These are phyloP conservation scores for Heliamphora exappendiculata DNA, from an alignment of 148 eudicot genomes.

Conservation along the genomic window DNA sequence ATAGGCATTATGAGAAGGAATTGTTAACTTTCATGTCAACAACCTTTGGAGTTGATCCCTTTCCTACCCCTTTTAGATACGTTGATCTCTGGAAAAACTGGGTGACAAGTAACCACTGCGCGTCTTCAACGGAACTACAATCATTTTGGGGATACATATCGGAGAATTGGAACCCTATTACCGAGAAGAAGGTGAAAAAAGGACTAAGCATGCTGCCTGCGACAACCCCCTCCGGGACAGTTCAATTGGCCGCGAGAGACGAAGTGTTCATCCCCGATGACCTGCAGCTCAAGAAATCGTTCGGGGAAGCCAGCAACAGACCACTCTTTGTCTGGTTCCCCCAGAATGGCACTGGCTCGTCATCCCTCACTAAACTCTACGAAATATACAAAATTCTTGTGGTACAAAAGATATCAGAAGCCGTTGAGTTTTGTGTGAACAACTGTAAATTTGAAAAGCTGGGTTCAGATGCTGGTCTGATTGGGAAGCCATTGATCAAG, in stretches of 20 bases:
- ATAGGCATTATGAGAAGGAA: constrained; percentile 10
- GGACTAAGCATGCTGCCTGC: constrained; percentile 1
- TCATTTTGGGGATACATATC: constrained; percentile 8
- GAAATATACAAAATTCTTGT: constrained; percentile 7
- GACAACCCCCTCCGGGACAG: background rate
- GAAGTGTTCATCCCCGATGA: constrained; percentile 14
- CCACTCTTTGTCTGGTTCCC: constrained; percentile 14
- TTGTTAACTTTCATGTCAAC: background rate
- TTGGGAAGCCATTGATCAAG: constrained; percentile 11
- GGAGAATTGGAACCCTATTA: background rate
- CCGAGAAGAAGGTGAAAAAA: background rate
- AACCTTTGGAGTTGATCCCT: constrained; percentile 9
- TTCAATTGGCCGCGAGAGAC: background rate
- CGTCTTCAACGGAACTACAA: background rate
- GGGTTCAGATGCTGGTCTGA: background rate
- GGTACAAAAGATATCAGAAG: constrained; percentile 8
- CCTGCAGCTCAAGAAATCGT: constrained; percentile 3
- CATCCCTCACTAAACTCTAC: constrained; percentile 4
- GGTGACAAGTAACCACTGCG: background rate
- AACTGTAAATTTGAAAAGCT: constrained; percentile 3
- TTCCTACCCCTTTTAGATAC: constrained; percentile 1
- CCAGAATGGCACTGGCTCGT: constrained; percentile 2
- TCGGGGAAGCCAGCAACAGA: background rate
- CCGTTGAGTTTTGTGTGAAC: constrained; percentile 7
- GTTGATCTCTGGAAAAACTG: constrained; percentile 9